phyloP scores from a whole-genome alignment of 495 filamentous ascomycete species.

The Penicillium paradoxum region DNA sequence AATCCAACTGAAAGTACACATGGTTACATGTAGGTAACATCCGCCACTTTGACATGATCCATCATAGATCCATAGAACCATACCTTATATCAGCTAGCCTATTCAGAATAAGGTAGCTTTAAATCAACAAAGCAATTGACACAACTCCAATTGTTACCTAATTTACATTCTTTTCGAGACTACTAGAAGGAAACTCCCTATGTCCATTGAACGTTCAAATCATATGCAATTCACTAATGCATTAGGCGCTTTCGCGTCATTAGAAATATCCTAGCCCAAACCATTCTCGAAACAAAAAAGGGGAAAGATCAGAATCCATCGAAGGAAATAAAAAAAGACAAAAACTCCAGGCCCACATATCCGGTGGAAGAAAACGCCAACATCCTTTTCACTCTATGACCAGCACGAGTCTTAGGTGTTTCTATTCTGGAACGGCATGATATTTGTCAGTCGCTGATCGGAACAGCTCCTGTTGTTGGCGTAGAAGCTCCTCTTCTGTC shows the following conservation, averaged over 20 bases:
- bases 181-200: not conserved
- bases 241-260: constrained; percentile 8
- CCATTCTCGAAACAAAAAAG: not conserved
- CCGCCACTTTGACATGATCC: not conserved
- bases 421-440: constrained; percentile 47
- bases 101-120: not conserved
- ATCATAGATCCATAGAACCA: not conserved
- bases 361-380: constrained; percentile 18
- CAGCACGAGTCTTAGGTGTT: constrained; percentile 28
- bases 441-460: constrained; percentile 74
- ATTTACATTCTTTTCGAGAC: not conserved
- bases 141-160: not conserved
- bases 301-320: constrained; percentile 11
- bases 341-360: constrained; percentile 23
- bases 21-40: too few species aligned
- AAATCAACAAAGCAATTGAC: too few species aligned
- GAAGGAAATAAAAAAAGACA: constrained; percentile 10
- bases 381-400: constrained; percentile 32
- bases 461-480: constrained; percentile 88
- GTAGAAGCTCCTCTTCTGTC: constrained; percentile 80
- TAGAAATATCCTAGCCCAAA: constrained; percentile 6
- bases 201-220: not conserved
- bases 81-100: too few species aligned
- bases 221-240: constrained; percentile 9
- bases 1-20: too few species aligned